Evolutionary conservation across 2,329 filamentous ascomycete genomes (phyloP).

Genomic region (Fusarium albidum): DNA sequence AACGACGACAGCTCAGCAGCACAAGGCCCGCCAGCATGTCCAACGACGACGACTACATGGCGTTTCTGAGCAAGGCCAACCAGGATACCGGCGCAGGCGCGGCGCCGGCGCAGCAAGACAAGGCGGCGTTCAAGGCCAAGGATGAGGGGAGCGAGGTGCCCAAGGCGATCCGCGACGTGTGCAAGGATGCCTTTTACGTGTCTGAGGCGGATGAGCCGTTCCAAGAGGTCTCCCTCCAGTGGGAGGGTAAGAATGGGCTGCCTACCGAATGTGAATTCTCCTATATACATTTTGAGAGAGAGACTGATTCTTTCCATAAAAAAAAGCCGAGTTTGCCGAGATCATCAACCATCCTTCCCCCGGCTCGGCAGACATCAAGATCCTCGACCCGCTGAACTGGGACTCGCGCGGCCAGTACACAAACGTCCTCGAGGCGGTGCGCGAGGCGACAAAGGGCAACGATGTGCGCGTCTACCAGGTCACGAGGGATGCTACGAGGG

Average conservation of each 20-base stretch:
- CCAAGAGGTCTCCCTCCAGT: conserved; percentile 75
- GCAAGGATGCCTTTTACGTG: conserved; percentile 69
- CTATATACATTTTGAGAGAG: background rate
- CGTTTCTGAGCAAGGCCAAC: conserved; percentile 90
- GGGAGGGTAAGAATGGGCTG: conserved; percentile 59
- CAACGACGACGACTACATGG: conserved; percentile 82
- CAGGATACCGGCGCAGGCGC: conserved; percentile 63
- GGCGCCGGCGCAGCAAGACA: conserved; percentile 29
- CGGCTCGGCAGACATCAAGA: conserved; percentile 66
- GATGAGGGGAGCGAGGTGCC: conserved; percentile 69
- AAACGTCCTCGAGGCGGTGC: conserved; percentile 73
- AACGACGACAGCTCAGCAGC: conserved; percentile 31
- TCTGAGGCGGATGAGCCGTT: conserved; percentile 91
- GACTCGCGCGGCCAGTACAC: conserved; percentile 76
- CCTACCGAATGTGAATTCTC: conserved; percentile 66
- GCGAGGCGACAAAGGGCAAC: conserved; percentile 66
- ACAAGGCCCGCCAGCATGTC: conserved; percentile 60
- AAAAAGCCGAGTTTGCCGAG: conserved; percentile 72
- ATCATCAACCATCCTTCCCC: conserved; percentile 68
- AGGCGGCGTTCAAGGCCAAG: conserved; percentile 57
- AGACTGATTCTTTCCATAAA: background rate
- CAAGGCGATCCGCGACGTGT: conserved; percentile 58
- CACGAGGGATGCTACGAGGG: conserved; percentile 66
- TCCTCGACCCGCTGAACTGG: conserved; percentile 75
- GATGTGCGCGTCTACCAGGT: conserved; percentile 81